Conservation (phyloP, 1,284 basidiomycete species). For the Ceratobasidium sp. region DNA sequence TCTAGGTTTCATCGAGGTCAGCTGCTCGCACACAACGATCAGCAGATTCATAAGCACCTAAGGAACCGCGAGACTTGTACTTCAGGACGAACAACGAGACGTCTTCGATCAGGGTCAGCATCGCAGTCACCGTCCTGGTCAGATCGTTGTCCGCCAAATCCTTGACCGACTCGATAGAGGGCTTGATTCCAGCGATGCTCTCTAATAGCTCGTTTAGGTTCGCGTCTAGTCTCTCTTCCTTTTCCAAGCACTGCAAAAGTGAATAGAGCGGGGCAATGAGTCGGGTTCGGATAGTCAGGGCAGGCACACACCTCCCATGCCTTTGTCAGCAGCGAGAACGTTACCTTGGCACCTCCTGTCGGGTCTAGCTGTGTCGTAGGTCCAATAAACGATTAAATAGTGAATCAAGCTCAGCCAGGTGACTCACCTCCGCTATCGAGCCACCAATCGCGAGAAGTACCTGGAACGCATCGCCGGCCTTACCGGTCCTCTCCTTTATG, state of each 20-base stretch:
- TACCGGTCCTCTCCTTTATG: neutral
- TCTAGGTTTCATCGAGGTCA: neutral
- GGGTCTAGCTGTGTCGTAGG: neutral
- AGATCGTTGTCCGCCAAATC: neutral
- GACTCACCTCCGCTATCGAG: constrained; percentile 1
- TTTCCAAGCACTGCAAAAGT: neutral
- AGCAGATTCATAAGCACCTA: neutral
- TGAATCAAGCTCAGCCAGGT: neutral
- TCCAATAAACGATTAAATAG: neutral
- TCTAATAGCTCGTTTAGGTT: neutral
- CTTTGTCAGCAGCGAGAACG: neutral
- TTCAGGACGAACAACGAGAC: neutral
- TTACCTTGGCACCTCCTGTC: neutral
- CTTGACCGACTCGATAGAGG: constrained; percentile 1
- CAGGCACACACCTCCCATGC: constrained; percentile 8
- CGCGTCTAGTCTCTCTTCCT: neutral
- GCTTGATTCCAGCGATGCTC: neutral
- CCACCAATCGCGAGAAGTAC: neutral
- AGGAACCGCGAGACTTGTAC: neutral
- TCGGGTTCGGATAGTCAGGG: neutral
- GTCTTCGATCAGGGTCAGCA: constrained; percentile 5
- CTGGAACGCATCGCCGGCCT: neutral
- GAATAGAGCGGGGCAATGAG: neutral
- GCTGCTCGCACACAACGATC: neutral
- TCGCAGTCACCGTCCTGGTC: neutral